Evolutionary conservation across 495 filamentous ascomycete genomes (phyloP).

Genomic region (Ramalina intermedia): DNA sequence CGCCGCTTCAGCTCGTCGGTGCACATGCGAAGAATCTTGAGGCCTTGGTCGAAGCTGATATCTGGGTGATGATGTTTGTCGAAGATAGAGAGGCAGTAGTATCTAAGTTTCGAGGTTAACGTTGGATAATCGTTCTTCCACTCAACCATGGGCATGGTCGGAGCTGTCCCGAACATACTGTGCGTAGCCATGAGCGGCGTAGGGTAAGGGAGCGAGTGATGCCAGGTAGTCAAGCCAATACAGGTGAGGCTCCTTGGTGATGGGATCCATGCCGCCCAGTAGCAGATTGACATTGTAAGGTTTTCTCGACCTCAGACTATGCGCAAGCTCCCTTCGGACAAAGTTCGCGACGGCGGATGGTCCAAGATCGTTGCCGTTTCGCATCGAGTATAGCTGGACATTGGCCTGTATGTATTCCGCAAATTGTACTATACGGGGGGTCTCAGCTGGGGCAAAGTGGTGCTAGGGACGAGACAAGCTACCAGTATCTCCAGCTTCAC

Average conservation of each 20-base stretch:
- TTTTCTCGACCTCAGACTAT: constrained; percentile 74
- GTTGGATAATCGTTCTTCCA: neutral
- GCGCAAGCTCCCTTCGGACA: constrained; percentile 81
- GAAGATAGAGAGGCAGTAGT: constrained; percentile 88
- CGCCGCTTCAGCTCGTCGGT: constrained; percentile 90
- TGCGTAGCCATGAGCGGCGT: constrained; percentile 95
- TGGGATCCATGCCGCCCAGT: constrained; percentile 79
- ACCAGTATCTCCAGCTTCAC: constrained; percentile 95
- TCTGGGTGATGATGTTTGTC: constrained; percentile 97
- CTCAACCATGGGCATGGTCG: neutral
- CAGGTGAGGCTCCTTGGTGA: constrained; percentile 70
- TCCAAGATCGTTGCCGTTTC: constrained; percentile 80
- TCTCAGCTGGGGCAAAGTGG: constrained; percentile 3
- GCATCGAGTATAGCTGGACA: constrained; percentile 94
- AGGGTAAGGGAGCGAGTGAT: constrained; percentile 71
- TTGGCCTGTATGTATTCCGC: constrained; percentile 99
- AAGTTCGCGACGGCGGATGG: constrained; percentile 82
- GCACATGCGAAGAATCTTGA: constrained; percentile 85
- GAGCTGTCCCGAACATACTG: constrained; percentile 47
- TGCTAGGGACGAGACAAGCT: constrained; percentile 2
- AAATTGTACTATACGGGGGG: constrained; percentile 60
- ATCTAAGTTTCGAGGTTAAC: constrained; percentile 28
- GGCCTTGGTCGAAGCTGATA: constrained; percentile 71
- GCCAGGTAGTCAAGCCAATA: constrained; percentile 98
- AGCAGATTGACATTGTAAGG: constrained; percentile 95